Conservation (phyloP, 768 basidiomycete species). For the Boletus barrowsii region DNA sequence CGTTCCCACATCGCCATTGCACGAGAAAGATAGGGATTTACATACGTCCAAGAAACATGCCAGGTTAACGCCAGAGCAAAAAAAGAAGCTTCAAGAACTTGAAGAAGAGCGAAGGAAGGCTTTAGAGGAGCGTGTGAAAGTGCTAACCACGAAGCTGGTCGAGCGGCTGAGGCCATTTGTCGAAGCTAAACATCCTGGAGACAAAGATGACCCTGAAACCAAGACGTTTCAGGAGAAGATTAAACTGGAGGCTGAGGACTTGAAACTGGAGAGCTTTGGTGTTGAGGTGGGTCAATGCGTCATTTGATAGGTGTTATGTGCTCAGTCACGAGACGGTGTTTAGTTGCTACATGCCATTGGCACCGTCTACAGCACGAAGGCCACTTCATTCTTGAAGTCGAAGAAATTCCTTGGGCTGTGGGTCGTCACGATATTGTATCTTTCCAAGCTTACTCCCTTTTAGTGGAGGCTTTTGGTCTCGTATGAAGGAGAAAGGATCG, state of each 20-base stretch:
- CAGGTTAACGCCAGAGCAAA: slow-evolving; percentile 79
- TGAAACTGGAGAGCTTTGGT: slow-evolving; percentile 97
- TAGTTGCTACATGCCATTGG: slow-evolving; percentile 89
- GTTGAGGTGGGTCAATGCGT: slow-evolving; percentile 64
- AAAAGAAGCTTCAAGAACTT: slow-evolving; percentile 75
- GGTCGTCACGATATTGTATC: slow-evolving; percentile 30
- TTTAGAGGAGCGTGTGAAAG: slow-evolving; percentile 73
- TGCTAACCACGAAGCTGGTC: slow-evolving; percentile 72
- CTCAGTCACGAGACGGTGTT: background rate
- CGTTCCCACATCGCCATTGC: slow-evolving; percentile 23
- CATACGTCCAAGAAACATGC: slow-evolving; percentile 32
- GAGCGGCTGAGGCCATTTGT: slow-evolving; percentile 89
- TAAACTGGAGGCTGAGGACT: slow-evolving; percentile 82
- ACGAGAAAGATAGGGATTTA: slow-evolving; percentile 41
- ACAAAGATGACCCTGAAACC: slow-evolving; percentile 80
- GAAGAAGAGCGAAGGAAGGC: slow-evolving; percentile 78
- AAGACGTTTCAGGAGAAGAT: slow-evolving; percentile 73
- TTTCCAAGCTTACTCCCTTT: slow-evolving; percentile 7
- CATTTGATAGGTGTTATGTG: background rate
- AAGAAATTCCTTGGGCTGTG: slow-evolving; percentile 89
- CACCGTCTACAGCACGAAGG: slow-evolving; percentile 90
- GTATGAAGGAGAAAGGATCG: slow-evolving; percentile 90
- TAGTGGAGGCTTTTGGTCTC: slow-evolving; percentile 88
- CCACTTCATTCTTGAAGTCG: slow-evolving; percentile 86
- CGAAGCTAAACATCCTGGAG: slow-evolving; percentile 82